These are phyloP conservation scores for Trametes polyzona DNA, from an alignment of 1,284 basidiomycete genomes.

Conservation along the genomic window DNA sequence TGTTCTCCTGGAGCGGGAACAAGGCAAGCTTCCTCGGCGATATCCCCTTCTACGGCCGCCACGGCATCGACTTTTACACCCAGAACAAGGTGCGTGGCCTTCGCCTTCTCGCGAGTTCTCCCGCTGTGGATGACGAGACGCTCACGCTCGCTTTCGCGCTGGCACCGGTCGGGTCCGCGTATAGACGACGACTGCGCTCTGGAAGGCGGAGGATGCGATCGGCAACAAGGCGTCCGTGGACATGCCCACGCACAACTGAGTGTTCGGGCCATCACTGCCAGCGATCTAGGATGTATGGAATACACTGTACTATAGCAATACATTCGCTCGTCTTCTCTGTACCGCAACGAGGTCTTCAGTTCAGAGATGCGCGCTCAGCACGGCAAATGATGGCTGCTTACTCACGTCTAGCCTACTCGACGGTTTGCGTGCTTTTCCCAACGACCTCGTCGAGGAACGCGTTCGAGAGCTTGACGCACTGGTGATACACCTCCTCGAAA, in stretches of 20 bases:
- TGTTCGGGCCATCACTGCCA: not conserved
- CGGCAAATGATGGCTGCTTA: not conserved
- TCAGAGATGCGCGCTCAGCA: not conserved
- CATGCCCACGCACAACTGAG: slow-evolving; percentile 80
- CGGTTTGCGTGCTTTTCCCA: slow-evolving; percentile 32
- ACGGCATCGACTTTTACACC: slow-evolving; percentile 90
- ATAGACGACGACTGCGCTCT: slow-evolving; percentile 82
- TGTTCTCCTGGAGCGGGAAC: slow-evolving; percentile 94
- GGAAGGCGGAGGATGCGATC: slow-evolving; percentile 82
- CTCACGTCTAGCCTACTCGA: not conserved
- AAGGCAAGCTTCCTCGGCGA: slow-evolving; percentile 91
- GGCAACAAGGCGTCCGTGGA: slow-evolving; percentile 77
- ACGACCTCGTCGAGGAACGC: slow-evolving; percentile 72
- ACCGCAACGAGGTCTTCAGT: too few relatives aligned
- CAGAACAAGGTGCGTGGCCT: slow-evolving; percentile 74
- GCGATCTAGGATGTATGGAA: slow-evolving; percentile 2
- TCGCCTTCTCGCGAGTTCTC: too few relatives aligned
- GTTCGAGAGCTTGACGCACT: slow-evolving; percentile 67
- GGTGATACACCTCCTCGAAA: slow-evolving; percentile 65
- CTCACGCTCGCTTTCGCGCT: too few relatives aligned
- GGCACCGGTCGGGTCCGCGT: not conserved
- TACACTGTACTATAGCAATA: slow-evolving; percentile 19
- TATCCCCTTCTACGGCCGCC: slow-evolving; percentile 88
- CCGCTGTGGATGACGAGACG: too few relatives aligned
- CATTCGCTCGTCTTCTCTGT: not conserved